Evolutionary conservation across 768 basidiomycete genomes (phyloP), one percentile per base, ranked within the genome.

Genomic region (Lactifluus rugatus): DNA sequence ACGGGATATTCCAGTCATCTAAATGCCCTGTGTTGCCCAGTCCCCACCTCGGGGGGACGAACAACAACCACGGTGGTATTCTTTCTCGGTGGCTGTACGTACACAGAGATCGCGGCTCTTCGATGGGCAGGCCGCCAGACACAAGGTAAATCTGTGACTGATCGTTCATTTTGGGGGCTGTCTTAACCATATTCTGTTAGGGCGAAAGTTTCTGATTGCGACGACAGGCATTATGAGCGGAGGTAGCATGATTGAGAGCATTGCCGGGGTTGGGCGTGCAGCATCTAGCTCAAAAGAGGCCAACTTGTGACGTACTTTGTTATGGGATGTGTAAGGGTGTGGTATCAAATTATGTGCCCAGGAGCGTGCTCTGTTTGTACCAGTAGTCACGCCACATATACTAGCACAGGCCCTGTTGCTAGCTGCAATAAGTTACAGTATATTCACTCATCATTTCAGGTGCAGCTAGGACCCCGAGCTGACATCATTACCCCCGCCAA

Each of bases 51-150:
- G 1, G 76, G 75, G 50, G 87, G 85, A 60, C 78, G 80, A 65
- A 73, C 80, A 2, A 88, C 83, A 8, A 95, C 87, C 5, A 95
- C 93, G 2, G 81, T 95, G 17, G 89, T 99, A 10, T 96, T 97
- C 73, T 97, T 98, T 81, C 73, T 98, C 32, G 96, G 96, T 26
- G 96, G 95, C 4, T 93, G 93, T 70, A 99, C 96, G 13, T 96
- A 90, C 66, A 95, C 95, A 9, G 96, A 98, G 74, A 93, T 98
- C 58, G 86, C 96, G 37, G 95, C 95, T 6, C 70, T 99, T 64
- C 78, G 96, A 69, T 96, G 93, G 92, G 86, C 95, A 66, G 80
- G 83, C 56, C 81, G 85, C 64, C 92, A 93, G 70, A 87, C 86
- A 64, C 81, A 79, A 78, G 94, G 92, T 83, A 66, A 26, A 71